phyloP scores from a whole-genome alignment of 2,329 filamentous ascomycete species.

The Talaromyces amestolkiae region DNA sequence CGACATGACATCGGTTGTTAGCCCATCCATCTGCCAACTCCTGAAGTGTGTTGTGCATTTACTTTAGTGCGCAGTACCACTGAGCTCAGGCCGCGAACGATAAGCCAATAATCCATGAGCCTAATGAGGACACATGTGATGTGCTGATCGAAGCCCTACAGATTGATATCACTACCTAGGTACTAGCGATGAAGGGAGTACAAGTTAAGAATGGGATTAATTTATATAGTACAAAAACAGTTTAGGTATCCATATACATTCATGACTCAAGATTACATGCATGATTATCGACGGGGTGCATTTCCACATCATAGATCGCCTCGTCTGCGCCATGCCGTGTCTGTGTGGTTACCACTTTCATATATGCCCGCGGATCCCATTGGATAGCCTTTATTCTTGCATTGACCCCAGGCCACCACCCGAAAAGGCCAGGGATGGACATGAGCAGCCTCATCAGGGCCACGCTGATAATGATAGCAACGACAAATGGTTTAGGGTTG shows the following conservation, averaged over 20 bases:
- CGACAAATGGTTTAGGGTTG: background rate
- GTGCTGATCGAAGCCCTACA: background rate
- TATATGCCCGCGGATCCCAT: background rate
- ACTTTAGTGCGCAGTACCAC: background rate
- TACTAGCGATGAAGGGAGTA: background rate
- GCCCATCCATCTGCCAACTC: background rate
- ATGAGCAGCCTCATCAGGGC: background rate
- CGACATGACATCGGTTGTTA: background rate
- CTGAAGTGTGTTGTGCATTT: background rate
- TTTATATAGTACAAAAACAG: background rate
- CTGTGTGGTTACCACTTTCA: background rate
- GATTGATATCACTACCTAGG: background rate
- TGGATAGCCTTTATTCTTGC: background rate
- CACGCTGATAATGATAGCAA: background rate
- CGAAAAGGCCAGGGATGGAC: background rate
- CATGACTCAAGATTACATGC: background rate
- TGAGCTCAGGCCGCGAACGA: background rate
- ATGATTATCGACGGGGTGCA: background rate
- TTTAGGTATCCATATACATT: background rate
- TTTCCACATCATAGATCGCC: background rate
- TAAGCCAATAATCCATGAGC: background rate
- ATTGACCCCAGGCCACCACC: background rate
- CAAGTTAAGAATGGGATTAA: background rate
- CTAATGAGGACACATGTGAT: background rate
- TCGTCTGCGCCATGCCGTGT: background rate